Percentiles rank a stretch among this genome's conserved stretches.
Conservation (phyloP, 768 basidiomycete genomes). For the Auricularia sp. region DNA sequence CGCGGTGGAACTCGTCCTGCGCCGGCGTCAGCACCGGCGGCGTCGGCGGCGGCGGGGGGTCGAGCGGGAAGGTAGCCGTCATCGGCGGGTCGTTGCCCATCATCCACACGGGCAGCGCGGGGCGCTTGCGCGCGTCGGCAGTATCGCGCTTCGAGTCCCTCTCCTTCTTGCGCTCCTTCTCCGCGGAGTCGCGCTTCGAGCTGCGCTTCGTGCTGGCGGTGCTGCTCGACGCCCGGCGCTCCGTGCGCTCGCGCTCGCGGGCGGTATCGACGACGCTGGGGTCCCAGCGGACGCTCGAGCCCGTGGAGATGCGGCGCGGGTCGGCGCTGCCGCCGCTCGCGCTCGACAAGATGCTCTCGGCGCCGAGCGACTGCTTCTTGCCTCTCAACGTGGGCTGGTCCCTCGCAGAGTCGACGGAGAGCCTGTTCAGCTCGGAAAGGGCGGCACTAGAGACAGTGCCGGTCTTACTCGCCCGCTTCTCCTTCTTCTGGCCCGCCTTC, state of each 20-base stretch:
- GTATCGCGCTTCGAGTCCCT: not conserved
- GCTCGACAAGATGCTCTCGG: not conserved
- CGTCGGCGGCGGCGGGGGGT: not conserved
- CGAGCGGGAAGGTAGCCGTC: not conserved
- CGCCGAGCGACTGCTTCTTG: not conserved
- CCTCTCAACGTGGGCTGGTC: not conserved
- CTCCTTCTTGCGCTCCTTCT: not conserved
- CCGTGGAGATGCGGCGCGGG: not conserved
- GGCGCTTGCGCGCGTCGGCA: not conserved
- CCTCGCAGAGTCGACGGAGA: not conserved
- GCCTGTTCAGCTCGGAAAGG: not conserved
- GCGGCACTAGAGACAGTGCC: not conserved
- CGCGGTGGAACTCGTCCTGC: not conserved
- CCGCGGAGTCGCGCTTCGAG: not conserved
- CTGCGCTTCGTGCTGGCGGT: not conserved
- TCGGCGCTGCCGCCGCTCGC: not conserved
- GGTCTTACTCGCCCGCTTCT: constrained; percentile 7
- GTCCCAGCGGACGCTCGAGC: constrained; percentile 1
- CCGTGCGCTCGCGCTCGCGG: not conserved
- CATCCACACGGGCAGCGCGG: not conserved
- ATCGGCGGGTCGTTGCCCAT: not conserved
- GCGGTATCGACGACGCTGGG: not conserved
- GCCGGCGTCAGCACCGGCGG: not conserved
- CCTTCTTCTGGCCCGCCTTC: constrained; percentile 19
- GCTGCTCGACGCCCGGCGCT: not conserved